Conservation (phyloP, 2,329 filamentous ascomycete genomes). For the Tolypocladium paradoxum region DNA sequence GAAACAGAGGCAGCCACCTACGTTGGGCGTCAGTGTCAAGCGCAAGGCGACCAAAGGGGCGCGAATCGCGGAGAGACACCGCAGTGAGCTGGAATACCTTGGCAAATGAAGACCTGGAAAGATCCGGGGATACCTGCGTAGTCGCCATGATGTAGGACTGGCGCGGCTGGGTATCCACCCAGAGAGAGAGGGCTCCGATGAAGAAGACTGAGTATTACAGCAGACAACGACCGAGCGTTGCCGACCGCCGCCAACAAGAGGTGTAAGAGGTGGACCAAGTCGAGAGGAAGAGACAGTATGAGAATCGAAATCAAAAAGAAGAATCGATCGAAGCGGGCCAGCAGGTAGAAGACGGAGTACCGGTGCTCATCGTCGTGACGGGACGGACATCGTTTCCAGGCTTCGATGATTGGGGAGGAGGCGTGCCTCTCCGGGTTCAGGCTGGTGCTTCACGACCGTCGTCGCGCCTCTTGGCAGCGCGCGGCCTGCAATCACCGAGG, state of each 20-base stretch:
- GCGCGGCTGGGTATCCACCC: constrained; percentile 11
- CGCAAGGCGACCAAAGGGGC: too few relatives aligned
- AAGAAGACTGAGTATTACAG: constrained; percentile 4
- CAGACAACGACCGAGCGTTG: constrained; percentile 3
- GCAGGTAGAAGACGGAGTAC: constrained; percentile 35
- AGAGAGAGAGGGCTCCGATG: constrained; percentile 8
- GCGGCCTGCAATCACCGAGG: neutral
- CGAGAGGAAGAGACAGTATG: constrained; percentile 19
- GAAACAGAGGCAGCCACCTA: constrained; percentile 38
- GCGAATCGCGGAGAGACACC: neutral
- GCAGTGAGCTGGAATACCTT: constrained; percentile 42
- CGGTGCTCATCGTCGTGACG: constrained; percentile 45
- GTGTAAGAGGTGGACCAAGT: constrained; percentile 4
- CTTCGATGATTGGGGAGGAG: neutral
- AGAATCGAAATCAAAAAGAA: constrained; percentile 38
- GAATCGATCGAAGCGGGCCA: constrained; percentile 43
- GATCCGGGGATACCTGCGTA: constrained; percentile 33
- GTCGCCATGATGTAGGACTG: constrained; percentile 31
- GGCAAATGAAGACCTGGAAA: constrained; percentile 60
- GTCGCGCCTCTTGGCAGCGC: neutral
- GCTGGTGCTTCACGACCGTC: neutral
- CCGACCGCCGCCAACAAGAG: constrained; percentile 1
- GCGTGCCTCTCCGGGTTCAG: neutral
- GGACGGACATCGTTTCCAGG: constrained; percentile 21
- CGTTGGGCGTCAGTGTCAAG: neutral